A percentile compares a stretch with the other conserved stretches of the same genome.
Evolutionary conservation across 441 rosid genomes (phyloP).

Genomic region (Gossypium schwendimanii): DNA sequence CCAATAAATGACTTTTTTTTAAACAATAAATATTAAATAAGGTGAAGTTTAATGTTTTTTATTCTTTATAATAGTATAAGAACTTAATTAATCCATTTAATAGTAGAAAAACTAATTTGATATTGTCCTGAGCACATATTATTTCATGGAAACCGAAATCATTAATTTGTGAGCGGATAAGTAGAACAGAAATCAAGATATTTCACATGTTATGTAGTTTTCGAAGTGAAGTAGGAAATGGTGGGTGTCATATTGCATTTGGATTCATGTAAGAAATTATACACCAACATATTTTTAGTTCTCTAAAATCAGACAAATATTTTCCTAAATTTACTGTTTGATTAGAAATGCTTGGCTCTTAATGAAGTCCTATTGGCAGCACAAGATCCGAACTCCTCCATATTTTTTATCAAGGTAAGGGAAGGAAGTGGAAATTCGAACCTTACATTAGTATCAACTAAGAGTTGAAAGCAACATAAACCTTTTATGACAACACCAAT

Average conservation of each 20-base stretch:
- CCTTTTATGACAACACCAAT: too few species aligned
- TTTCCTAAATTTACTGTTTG: background rate
- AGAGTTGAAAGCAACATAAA: too few species aligned
- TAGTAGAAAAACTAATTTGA: too few species aligned
- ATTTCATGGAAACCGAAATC: background rate
- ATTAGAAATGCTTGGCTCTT: background rate
- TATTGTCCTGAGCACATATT: background rate
- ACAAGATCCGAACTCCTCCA: background rate
- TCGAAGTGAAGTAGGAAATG: background rate
- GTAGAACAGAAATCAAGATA: background rate
- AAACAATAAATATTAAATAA: too few species aligned
- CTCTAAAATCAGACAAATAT: background rate
- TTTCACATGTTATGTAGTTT: background rate
- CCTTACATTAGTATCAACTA: too few species aligned
- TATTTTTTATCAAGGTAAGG: background rate
- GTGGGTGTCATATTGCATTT: background rate
- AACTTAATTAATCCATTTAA: too few species aligned
- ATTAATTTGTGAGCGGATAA: background rate
- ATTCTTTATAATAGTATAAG: too few species aligned
- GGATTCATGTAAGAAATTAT: background rate
- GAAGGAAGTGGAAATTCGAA: too few species aligned
- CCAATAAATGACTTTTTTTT: too few species aligned
- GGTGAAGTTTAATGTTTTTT: too few species aligned
- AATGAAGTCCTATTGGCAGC: background rate
- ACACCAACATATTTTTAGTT: background rate